These are phyloP conservation scores for Leishmania major DNA, from an alignment of 208 protist genomes.

Conservation along the genomic window DNA sequence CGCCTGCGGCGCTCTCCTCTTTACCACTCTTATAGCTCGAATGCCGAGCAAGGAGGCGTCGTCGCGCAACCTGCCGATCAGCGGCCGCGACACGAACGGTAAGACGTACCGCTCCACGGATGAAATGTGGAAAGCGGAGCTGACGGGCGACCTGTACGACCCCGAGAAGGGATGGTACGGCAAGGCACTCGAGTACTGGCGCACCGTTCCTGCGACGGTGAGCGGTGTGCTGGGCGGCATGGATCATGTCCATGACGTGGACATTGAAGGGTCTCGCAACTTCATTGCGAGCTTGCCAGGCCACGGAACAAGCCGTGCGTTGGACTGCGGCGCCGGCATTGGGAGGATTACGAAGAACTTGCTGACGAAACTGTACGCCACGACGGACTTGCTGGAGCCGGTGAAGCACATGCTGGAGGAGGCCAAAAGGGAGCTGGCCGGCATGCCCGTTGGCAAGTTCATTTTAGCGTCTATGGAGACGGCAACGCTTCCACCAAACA, in stretches of 20 bases:
- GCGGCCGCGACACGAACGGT: slow-evolving; percentile 70
- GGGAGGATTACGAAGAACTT: slow-evolving; percentile 88
- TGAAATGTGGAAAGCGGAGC: slow-evolving; percentile 76
- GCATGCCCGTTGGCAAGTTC: slow-evolving; percentile 71
- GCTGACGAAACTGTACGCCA: slow-evolving; percentile 64
- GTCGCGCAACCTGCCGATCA: slow-evolving; percentile 31
- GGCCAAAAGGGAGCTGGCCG: slow-evolving; percentile 81
- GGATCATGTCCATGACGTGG: slow-evolving; percentile 72
- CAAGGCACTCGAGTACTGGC: slow-evolving; percentile 90
- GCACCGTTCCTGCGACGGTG: slow-evolving; percentile 79
- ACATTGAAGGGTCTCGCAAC: slow-evolving; percentile 59
- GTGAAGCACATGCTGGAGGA: slow-evolving; percentile 85
- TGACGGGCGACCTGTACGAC: slow-evolving; percentile 78
- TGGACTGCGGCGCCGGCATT: slow-evolving; percentile 93
- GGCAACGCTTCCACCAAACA: slow-evolving; percentile 48
- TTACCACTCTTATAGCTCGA: neutral
- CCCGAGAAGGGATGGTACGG: slow-evolving; percentile 84
- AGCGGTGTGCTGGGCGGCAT: slow-evolving; percentile 92
- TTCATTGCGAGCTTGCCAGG: slow-evolving; percentile 74
- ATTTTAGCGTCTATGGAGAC: slow-evolving; percentile 87
- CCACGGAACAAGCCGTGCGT: slow-evolving; percentile 59
- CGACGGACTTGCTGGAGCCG: slow-evolving; percentile 88
- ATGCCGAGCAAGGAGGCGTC: slow-evolving; percentile 19
- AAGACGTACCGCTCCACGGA: slow-evolving; percentile 55
- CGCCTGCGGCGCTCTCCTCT: neutral